Evolutionary conservation across 495 filamentous ascomycete species (phyloP).

Genomic region (Cercophora sp.): DNA sequence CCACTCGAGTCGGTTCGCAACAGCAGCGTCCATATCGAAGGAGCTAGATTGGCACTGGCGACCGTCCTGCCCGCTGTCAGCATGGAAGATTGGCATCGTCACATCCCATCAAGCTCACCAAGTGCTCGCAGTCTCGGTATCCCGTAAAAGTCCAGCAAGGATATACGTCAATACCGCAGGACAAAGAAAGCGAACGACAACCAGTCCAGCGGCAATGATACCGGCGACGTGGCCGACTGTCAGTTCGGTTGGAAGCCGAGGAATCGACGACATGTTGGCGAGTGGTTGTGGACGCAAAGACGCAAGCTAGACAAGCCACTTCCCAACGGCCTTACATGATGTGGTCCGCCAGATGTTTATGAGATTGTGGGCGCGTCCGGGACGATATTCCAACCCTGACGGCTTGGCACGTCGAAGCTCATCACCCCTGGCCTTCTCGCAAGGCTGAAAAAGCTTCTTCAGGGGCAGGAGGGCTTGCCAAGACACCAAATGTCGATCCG

Average conservation of each 20-base stretch:
- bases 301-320: too few species aligned
- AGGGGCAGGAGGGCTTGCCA: too few species aligned
- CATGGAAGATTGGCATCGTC: background rate
- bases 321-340: too few species aligned
- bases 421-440: too few species aligned
- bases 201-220: slow-evolving; percentile 6
- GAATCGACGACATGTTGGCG: too few species aligned
- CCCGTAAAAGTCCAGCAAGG: slow-evolving; percentile 2
- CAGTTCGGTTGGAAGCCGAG: background rate
- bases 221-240: slow-evolving; percentile 8
- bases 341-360: too few species aligned
- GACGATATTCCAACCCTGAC: too few species aligned
- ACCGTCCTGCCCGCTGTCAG: slow-evolving; percentile 1
- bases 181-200: slow-evolving; percentile 1
- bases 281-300: too few species aligned
- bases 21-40: background rate
- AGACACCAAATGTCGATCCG: too few species aligned
- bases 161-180: slow-evolving; percentile 2
- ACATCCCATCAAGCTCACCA: background rate
- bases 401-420: too few species aligned
- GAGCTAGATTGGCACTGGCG: background rate
- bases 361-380: too few species aligned
- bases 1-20: slow-evolving; percentile 5
- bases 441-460: too few species aligned
- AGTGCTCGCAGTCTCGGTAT: slow-evolving; percentile 6